phyloP scores from a whole-genome alignment of 2,329 filamentous ascomycete genomes.

The Apiospora aurea region DNA sequence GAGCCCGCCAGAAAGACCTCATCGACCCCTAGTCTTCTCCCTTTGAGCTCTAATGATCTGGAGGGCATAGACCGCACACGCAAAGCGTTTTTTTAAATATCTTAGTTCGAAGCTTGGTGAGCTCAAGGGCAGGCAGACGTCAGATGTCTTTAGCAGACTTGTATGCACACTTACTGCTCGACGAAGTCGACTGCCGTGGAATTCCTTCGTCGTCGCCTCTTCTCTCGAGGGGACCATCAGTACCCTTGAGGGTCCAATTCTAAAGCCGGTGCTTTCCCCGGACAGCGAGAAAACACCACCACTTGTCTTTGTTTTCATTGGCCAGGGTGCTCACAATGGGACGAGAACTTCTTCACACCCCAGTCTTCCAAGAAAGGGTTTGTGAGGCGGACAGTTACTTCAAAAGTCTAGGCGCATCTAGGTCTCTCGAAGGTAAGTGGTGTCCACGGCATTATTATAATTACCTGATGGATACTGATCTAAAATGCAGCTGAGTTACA shows the following conservation, averaged over 20 bases:
- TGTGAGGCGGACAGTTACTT: slow-evolving; percentile 38
- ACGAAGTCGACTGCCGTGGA: background rate
- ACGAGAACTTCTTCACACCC: slow-evolving; percentile 43
- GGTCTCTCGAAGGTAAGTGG: slow-evolving; percentile 8
- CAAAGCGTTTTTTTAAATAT: background rate
- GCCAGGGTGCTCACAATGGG: slow-evolving; percentile 49
- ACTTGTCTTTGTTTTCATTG: slow-evolving; percentile 27
- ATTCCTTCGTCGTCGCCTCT: background rate
- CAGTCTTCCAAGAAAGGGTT: slow-evolving; percentile 39
- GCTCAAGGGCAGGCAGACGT: background rate
- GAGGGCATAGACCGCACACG: background rate
- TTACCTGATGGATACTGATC: slow-evolving; percentile 31
- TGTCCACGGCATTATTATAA: slow-evolving; percentile 26
- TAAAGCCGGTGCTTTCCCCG: background rate
- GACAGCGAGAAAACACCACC: background rate
- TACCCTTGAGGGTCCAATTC: background rate
- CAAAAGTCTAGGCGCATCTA: background rate
- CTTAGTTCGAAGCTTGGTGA: background rate
- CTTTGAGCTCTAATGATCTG: background rate
- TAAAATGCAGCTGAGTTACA: slow-evolving; percentile 42
- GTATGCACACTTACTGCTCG: background rate
- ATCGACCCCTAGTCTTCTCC: background rate
- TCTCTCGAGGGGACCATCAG: background rate
- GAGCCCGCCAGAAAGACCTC: background rate
- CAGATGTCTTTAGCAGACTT: background rate